Base-by-base conservation (phyloP, 768 basidiomycete species). In the Tephrocybe sp. region DNA sequence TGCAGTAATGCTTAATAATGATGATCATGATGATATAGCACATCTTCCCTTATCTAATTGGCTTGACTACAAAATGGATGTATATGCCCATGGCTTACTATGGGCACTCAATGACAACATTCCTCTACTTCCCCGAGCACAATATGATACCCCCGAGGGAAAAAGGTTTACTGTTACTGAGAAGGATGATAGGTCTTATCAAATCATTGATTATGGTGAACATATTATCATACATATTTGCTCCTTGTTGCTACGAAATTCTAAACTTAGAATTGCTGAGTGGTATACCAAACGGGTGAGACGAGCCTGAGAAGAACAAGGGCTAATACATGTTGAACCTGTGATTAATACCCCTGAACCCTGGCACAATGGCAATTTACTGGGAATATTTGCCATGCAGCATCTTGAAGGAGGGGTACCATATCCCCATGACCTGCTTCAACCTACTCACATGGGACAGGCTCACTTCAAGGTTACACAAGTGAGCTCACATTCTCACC, bases 61-160 rank as follows among this genome's bases (percentile, higher is more conserved):
- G n/a, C n/a, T 49, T 27, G 38, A 49, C 12, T 40, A 6, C 24
- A 40, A 41, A 9, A 49, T 49, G 38, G 47, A 49, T 32, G n/a
- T 26, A n/a, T 40, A 30, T 11, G 37, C 28, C 21, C 37, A 49
- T 11, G 18, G 26, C 9, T 24, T 49, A 8, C 15, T 12, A 5
- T 44, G 43, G 26, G 43, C 28, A 28, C n/a, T n/a, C n/a, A n/a
- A n/a, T n/a, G n/a, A n/a, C n/a, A n/a, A n/a, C n/a, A n/a, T n/a
- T n/a, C n/a, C 25, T 44, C 30, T 26, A 15, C 13, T 44, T 11
- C 42, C 42, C 27, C 42, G 15, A 21, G 42, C 42, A n/a, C 2
- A 25, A 44, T 26, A 26, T 16, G 8, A 44, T 3, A 44, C 43
- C 11, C 43, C 43, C 16, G 28, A 31, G 24, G 43, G 26, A 24